Percentiles rank a stretch among this genome's conserved stretches.
Evolutionary conservation across 106 monocot genomes (phyloP).

Genomic region (Platanthera zijinensis): DNA sequence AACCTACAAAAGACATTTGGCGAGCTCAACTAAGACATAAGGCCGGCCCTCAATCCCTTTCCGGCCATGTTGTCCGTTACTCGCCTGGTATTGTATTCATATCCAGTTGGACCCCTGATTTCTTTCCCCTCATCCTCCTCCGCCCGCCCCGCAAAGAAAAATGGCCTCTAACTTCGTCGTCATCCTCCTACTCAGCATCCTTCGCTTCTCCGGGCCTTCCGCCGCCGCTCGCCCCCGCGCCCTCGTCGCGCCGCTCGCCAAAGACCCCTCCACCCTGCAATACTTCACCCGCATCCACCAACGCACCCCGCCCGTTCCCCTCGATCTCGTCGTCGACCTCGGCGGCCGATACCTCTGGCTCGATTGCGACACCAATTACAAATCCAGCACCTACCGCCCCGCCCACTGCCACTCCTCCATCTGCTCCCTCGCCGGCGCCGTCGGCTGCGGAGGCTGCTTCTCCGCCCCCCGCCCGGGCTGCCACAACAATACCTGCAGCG

Average conservation of each 20-base stretch:
- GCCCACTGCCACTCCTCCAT: constrained; percentile 20
- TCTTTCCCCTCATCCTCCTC: too few relatives aligned
- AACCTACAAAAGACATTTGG: too few relatives aligned
- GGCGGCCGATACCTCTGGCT: constrained; percentile 37
- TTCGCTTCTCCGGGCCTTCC: constrained; percentile 3
- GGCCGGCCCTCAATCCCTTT: too few relatives aligned
- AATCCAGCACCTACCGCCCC: constrained; percentile 34
- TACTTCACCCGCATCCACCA: constrained; percentile 34
- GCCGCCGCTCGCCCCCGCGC: constrained; percentile 11
- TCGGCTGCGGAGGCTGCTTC: constrained; percentile 19
- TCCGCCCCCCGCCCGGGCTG: constrained; percentile 23
- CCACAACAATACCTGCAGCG: constrained; percentile 34
- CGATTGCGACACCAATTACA: constrained; percentile 34
- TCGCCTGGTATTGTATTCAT: too few relatives aligned
- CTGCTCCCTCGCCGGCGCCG: constrained; percentile 16
- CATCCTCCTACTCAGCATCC: constrained; percentile 3
- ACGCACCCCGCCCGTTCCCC: constrained; percentile 34
- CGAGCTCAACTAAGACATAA: too few relatives aligned
- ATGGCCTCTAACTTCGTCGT: background rate
- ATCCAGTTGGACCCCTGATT: background rate
- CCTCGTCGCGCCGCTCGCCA: constrained; percentile 32
- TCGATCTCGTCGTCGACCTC: constrained; percentile 35
- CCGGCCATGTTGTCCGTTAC: too few relatives aligned
- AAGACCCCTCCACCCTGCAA: constrained; percentile 41
- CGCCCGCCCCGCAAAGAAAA: background rate